Evolutionary conservation across 1,139 yeast species (phyloP), one percentile per base, ranked within the genome.

Genomic region (Eremothecium cymbalariae): DNA sequence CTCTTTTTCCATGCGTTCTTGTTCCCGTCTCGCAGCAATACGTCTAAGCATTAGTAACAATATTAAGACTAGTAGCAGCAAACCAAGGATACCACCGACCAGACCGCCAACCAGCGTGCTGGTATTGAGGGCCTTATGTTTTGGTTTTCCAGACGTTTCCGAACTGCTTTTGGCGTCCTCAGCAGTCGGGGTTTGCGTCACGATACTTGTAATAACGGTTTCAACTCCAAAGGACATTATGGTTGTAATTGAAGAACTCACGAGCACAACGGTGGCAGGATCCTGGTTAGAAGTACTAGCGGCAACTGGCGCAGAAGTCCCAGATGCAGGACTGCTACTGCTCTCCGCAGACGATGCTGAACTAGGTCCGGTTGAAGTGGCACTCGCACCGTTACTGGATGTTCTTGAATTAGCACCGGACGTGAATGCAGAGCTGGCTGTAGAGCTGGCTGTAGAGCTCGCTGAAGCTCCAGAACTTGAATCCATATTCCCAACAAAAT

Each of bases 81-180:
- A 53, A 32, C 60, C 60, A 18, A 50, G 50, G 5, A 57, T 55
- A 31, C 60, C 60, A 20, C 62, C 62, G 2, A 57, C 60, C 4
- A 55, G 57, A 21, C 60, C 60, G 31, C 60, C 62, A 3, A 56
- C 57, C 24, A 57, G 52, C 16, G 62, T 57, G 17, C 60, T 60
- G 1, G 55, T 47, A 27, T 51, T 50, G 20, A 51, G 50, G 15
- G 49, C 45, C 30, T 45, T 48, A n/a, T n/a, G n/a, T n/a, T n/a
- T n/a, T n/a, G n/a, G n/a, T n/a, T n/a, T n/a, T n/a, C n/a, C n/a
- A 50, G 25, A 8, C 31, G 35, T 7, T 43, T n/a, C n/a, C n/a
- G n/a, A n/a, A n/a, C n/a, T n/a, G n/a, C n/a, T n/a, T n/a, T n/a
- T n/a, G n/a, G 39, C 7, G 54, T 41, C 32, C 50, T 51, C 26